A percentile compares a stretch with the other conserved stretches of the same genome.
phyloP scores from a whole-genome alignment of 257 asterid genomes.

The Solanum infundibuliforme region DNA sequence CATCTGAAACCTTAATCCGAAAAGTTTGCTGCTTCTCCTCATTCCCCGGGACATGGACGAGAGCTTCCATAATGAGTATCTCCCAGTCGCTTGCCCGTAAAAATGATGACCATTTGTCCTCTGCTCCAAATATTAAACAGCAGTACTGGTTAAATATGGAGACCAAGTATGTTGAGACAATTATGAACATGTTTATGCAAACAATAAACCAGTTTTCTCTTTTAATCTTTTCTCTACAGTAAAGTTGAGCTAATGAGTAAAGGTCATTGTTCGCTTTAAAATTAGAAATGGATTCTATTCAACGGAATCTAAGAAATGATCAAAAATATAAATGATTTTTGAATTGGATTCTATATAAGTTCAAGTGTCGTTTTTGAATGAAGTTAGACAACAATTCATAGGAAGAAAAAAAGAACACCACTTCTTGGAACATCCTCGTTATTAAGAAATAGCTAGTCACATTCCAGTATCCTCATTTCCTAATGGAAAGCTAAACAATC shows the following conservation, averaged over 20 bases:
- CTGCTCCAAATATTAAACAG: slow-evolving; percentile 25
- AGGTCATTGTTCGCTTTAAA: background rate
- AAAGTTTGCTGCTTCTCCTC: slow-evolving; percentile 63
- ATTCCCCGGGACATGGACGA: slow-evolving; percentile 63
- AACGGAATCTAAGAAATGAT: background rate
- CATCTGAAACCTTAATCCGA: slow-evolving; percentile 52
- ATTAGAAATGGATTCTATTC: background rate
- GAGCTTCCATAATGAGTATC: slow-evolving; percentile 85
- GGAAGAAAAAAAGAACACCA: background rate
- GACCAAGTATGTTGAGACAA: background rate
- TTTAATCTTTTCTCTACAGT: background rate
- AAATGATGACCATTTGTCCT: slow-evolving; percentile 44
- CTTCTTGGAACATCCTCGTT: background rate
- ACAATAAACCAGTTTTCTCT: background rate
- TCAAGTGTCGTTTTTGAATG: background rate
- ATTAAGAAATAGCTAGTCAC: background rate
- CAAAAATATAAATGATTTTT: background rate
- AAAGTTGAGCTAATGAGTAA: background rate
- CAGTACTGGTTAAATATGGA: background rate
- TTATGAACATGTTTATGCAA: background rate
- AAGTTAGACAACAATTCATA: background rate
- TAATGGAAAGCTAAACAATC: background rate
- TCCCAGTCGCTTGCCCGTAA: slow-evolving; percentile 74
- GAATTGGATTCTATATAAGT: background rate
- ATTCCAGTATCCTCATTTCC: background rate